These are phyloP conservation scores for Ampelocalamus luodianensis DNA, from an alignment of 176 grass and related monocot genomes.

Conservation along the genomic window DNA sequence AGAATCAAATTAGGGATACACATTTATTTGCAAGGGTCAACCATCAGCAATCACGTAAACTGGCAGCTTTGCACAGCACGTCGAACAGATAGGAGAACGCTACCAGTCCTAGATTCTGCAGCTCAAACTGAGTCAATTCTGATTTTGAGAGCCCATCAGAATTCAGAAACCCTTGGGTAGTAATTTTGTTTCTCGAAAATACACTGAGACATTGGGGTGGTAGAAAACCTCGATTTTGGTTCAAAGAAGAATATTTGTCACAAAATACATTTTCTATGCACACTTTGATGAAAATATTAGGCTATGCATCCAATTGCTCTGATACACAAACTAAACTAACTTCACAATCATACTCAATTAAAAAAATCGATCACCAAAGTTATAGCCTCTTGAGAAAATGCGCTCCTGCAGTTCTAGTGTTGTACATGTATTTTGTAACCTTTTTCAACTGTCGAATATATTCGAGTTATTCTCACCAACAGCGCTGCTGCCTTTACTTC, in stretches of 20 bases:
- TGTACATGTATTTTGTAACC: slow-evolving; percentile 49
- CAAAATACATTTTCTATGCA: slow-evolving; percentile 49
- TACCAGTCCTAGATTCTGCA: no score
- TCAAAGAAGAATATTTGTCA: slow-evolving; percentile 8
- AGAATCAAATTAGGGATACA: not conserved
- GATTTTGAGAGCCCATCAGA: no score
- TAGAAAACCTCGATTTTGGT: not conserved
- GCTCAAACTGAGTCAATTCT: no score
- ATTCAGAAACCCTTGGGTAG: not conserved
- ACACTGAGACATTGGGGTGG: not conserved
- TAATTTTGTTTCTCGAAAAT: not conserved
- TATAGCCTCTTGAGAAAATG: slow-evolving; percentile 46
- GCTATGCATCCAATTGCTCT: not conserved
- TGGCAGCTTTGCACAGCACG: not conserved
- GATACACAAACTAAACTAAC: not conserved
- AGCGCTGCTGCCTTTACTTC: slow-evolving; percentile 48
- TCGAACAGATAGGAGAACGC: no score
- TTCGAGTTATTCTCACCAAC: slow-evolving; percentile 50
- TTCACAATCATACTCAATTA: slow-evolving; percentile 26
- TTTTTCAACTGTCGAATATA: slow-evolving; percentile 45
- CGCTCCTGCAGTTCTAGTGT: slow-evolving; percentile 35
- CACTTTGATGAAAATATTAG: slow-evolving; percentile 3
- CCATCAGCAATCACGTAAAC: not conserved
- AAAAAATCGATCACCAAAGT: not conserved
- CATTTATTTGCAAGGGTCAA: not conserved